Base-by-base conservation (phyloP, 148 eudicot species). In the Rhododendron simsii region DNA sequence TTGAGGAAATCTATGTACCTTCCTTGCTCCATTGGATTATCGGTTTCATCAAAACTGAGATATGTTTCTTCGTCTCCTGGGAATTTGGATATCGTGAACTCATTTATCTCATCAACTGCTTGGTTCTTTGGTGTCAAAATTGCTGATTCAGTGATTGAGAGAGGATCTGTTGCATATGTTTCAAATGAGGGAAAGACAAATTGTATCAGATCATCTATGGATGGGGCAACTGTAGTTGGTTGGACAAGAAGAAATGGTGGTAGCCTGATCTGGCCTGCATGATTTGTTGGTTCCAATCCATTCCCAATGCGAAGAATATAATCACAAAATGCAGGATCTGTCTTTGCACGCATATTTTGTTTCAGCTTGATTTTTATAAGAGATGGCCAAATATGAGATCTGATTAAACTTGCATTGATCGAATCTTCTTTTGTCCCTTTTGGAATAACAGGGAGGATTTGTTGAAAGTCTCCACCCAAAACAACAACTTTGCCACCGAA, bases 111-210 rank as follows among this genome's bases (percentile, higher is more conserved):
- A 30, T 71, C 20, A 0, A 28, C 20, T 2, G 6, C 30, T 0
- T 63, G 2, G 0, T 63, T 63, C 8, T 63, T 63, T 8, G 71
- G 71, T 0, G 30, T 63, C 8, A 63, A 21, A 11, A 63, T 63
- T 7, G 71, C 14, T 0, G 30, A 23, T 0, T 23, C 6, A 0
- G 26, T 61, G 0, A 20, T 7, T 0, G 0, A 2, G 0, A 23
- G 9, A 4, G 67, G 67, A 4, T 20, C 2, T 5, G 1, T 1
- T 1, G 9, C 3, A 6, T 2, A 21, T 1, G 0, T 18, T 20
- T 0, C 0, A 2, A 21, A 6, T 0, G 26, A 21, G 0, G 67
- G 26, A 5, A 61, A 61, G 0, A 21, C 67, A 13, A 61, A 21
- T 7, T 5, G 0, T 7, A 61, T 20, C 0, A 61, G 26, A 1